Base-by-base conservation (phyloP, 202 grass and related monocot genomes). In the Brachypodium distachyon region DNA sequence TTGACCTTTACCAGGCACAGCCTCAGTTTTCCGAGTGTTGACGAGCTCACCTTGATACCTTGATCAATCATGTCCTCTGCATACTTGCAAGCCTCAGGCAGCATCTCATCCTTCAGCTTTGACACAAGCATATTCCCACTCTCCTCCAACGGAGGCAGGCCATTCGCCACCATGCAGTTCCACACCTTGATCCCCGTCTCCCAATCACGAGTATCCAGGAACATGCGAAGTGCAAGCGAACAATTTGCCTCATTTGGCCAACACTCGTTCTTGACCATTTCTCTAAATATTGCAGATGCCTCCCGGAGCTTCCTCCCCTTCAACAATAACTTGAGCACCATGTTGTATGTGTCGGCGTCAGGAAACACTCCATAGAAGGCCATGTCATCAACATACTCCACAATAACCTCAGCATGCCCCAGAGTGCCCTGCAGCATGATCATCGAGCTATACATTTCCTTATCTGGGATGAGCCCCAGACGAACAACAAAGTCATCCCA, bases 51-150 rank as follows among this genome's bases (percentile, higher is more conserved):
- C 54, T 92, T 92, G 79, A 97, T 89, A 26, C 91, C 84, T 27
- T 70, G 86, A 52, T 97, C 94, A 21, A 94, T 97, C 82, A 94
- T 90, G 54, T 90, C 86, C 78, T 94, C 91, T 12, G 91, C 94
- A 75, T 77, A 90, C 78, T 94, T 97, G 76, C 95, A 97, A 41
- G 94, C 94, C 91, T 97, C 94, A 0, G 91, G 91, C 37, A 97
- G 73, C 76, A 81, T 81, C 27, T 82, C 82, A 44, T 80, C 84
- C 62, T 75, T 83, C n/a, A 93, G 57, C 74, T 83, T 83, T 8
- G 67, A 79, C 37, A 95, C 88, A 43, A 97, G 76, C 78, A 87
- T 76, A 41, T 97, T 97, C 21, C 91, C 94, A 21, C 75, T 52
- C 73, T 92, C 91, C 77, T 94, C 87, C 51, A 94, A 72, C 33